A percentile compares a stretch with the other conserved stretches of the same genome.
These are phyloP conservation scores for Lactarius quietus DNA, from an alignment of 768 basidiomycete species.

Conservation along the genomic window DNA sequence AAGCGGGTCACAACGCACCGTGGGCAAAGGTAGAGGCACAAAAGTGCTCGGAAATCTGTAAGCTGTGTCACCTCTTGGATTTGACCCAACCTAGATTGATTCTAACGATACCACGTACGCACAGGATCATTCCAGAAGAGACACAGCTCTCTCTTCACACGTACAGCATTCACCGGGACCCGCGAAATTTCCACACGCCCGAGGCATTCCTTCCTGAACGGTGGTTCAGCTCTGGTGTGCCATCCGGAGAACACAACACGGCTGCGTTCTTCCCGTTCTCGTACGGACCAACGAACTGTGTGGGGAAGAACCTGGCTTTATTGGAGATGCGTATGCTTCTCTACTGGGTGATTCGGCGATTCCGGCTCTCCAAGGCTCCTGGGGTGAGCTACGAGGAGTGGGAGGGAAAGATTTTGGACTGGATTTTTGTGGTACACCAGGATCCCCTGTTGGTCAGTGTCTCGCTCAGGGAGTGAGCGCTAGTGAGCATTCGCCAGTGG, in stretches of 20 bases:
- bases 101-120: not conserved
- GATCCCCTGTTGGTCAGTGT: not conserved
- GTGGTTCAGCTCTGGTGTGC: not conserved
- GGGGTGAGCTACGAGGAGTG: not conserved
- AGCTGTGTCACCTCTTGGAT: not conserved
- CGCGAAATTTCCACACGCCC: not conserved
- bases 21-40: not conserved
- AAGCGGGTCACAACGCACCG: not conserved
- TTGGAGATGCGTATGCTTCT: slow-evolving; percentile 18
- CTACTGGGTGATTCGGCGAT: not conserved
- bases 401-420: not conserved
- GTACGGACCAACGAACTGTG: slow-evolving; percentile 25
- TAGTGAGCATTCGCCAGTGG: no score
- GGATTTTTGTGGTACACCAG: not conserved
- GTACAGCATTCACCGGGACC: not conserved
- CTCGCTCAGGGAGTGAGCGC: not conserved
- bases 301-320: slow-evolving; percentile 25
- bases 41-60: not conserved
- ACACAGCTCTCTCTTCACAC: not conserved
- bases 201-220: not conserved
- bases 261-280: slow-evolving; percentile 27
- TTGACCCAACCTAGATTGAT: no score
- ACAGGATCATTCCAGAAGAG: not conserved
- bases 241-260: not conserved
- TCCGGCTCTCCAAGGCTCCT: not conserved